Conservation (phyloP, 345 rosid species). For the Syzygium grande region DNA sequence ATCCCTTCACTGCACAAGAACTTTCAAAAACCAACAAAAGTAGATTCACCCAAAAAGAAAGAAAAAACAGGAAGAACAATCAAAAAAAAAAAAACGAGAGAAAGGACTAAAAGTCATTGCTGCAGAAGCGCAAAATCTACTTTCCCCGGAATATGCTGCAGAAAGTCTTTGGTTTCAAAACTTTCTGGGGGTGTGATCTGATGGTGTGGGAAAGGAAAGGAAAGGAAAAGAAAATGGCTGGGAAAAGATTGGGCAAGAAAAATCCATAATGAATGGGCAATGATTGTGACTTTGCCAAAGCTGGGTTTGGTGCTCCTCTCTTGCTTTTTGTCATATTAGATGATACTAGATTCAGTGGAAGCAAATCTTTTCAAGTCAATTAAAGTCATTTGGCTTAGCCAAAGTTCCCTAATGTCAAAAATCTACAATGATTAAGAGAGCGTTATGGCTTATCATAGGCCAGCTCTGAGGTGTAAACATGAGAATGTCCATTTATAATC, state of each 20-base stretch:
- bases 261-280: background rate
- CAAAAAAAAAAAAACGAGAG: background rate
- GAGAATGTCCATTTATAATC: background rate
- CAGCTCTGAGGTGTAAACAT: background rate
- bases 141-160: background rate
- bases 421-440: background rate
- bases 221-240: background rate
- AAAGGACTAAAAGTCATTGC: background rate
- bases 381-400: background rate
- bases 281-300: background rate
- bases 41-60: background rate
- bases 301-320: background rate
- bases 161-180: background rate
- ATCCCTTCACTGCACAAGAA: background rate
- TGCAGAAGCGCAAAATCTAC: background rate
- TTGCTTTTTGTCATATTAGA: background rate
- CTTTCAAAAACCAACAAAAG: background rate
- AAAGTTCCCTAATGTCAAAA: background rate
- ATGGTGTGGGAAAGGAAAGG: background rate
- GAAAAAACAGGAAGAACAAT: background rate
- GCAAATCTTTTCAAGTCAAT: background rate
- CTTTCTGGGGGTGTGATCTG: background rate
- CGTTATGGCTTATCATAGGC: background rate
- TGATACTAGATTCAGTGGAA: background rate
- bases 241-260: background rate